Percentiles rank a stretch among this genome's conserved stretches.
phyloP scores from a whole-genome alignment of 2,329 filamentous ascomycete species.

The Phialemonium atrogriseum region DNA sequence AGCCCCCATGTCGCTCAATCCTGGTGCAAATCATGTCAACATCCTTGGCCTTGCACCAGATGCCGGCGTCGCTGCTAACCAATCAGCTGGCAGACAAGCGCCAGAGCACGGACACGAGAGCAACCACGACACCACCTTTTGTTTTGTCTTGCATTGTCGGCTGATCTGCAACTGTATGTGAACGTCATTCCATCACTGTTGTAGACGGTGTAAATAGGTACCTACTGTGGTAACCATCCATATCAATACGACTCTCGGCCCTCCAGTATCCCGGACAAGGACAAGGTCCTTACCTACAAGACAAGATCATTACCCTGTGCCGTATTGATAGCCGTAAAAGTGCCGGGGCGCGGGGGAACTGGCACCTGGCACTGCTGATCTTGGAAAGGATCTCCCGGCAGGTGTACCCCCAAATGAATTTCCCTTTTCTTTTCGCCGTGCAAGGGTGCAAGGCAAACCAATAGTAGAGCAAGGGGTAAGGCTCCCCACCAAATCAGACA shows the following conservation, averaged over 20 bases:
- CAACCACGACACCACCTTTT: neutral
- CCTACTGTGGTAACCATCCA: neutral
- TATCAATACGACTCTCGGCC: too few relatives aligned
- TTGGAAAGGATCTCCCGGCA: neutral
- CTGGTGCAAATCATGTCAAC: slow-evolving; percentile 1
- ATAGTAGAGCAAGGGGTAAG: too few relatives aligned
- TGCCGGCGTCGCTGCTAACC: neutral
- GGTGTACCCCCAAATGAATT: neutral
- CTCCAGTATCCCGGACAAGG: too few relatives aligned
- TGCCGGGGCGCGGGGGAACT: neutral
- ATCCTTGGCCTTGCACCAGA: slow-evolving; percentile 1
- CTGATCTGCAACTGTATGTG: slow-evolving; percentile 4
- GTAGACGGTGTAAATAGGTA: neutral
- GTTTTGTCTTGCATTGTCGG: slow-evolving; percentile 2
- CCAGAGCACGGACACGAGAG: neutral
- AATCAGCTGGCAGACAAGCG: neutral
- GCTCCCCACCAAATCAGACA: too few relatives aligned
- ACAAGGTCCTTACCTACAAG: too few relatives aligned
- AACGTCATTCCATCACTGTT: neutral
- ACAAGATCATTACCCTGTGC: too few relatives aligned
- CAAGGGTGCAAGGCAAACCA: neutral
- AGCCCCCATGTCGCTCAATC: neutral
- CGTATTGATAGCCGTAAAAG: neutral
- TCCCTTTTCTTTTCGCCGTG: neutral
- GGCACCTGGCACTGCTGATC: neutral